Evolutionary conservation across 2,329 filamentous ascomycete genomes (phyloP).

Genomic region (Metarhizium guizhouense): DNA sequence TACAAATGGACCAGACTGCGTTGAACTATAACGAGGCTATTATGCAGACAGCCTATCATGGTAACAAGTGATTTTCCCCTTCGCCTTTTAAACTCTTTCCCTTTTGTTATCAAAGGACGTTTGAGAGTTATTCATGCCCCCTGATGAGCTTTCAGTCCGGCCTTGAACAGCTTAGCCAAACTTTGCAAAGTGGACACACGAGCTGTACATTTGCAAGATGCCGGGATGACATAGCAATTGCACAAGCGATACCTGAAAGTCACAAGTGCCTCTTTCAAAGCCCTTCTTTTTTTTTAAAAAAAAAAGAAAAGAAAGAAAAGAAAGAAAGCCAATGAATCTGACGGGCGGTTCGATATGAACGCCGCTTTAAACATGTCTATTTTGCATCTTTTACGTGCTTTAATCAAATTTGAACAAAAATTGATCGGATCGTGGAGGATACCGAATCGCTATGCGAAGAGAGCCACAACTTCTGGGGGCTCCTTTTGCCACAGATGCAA

Average conservation of each 20-base stretch:
- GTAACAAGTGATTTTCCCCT: conserved; percentile 13
- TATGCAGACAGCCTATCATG: conserved; percentile 23
- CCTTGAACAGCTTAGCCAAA: neutral
- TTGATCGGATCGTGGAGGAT: conserved; percentile 32
- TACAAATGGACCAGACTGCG: conserved; percentile 24
- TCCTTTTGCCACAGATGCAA: conserved; percentile 23
- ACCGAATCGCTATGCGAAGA: conserved; percentile 25
- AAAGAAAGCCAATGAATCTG: neutral
- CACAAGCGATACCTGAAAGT: neutral
- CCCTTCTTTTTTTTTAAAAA: neutral
- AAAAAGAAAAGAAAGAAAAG: neutral
- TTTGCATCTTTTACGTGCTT: conserved; percentile 1
- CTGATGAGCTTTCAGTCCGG: neutral
- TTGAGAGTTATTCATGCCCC: too few relatives aligned
- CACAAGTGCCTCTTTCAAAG: neutral
- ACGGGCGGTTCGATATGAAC: neutral
- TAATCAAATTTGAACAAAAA: neutral
- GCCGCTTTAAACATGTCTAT: conserved; percentile 1
- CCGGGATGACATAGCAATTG: neutral
- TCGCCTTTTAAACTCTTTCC: neutral
- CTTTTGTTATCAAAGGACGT: neutral
- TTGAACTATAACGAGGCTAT: conserved; percentile 27
- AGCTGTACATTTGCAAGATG: neutral
- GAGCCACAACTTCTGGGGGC: conserved; percentile 16
- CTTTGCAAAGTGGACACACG: neutral